Base-by-base conservation (phyloP, 768 basidiomycete genomes). In the Termitomyces sp. region DNA sequence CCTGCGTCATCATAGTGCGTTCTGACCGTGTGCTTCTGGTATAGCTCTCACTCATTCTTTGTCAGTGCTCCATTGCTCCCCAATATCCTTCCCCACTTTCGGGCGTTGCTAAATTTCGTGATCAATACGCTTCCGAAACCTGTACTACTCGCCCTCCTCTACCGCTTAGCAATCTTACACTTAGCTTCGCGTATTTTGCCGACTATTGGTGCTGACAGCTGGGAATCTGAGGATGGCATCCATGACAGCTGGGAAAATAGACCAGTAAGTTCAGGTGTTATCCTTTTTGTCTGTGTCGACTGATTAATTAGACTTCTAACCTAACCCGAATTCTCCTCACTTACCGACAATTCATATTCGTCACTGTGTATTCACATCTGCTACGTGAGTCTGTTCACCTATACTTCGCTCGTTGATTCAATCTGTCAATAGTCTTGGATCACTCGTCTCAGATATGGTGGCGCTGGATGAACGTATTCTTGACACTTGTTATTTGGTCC, bases 391-490 rank as follows among this genome's bases (percentile, higher is more conserved):
- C 5, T 48, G 12, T 45, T n/a, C n/a, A 54, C 19, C 32, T 35
- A 41, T 21, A 23, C 17, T 10, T 43, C 40, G 11, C 27, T 16
- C 16, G 25, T 17, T 17, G 28, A 28, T 49, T 32, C 45, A 30
- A 59, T 54, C 11, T n/a, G 44, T 63, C 34, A 45, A 5, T 52
- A 92, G 91, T 94, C 44, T 75, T 94, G 52, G 91, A 94, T 64
- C 88, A 90, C 65, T 88, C 91, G 19, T 90, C 89, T n/a, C 91
- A 93, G 66, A 83, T 92, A 48, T 94, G 91, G 91, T 93, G 91
- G 88, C 81, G 91, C 59, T 93, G 91, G 91, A 86, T 87, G 76
- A 90, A 91, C 66, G 86, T 94, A 34, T 90, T 92, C 73, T 88
- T 93, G 70, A 92, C 89, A 4, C 77, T 94, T 28, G 76, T 85